These are phyloP conservation scores for Racocetra persica DNA, from an alignment of 371 early-diverging fungal species.

Conservation along the genomic window DNA sequence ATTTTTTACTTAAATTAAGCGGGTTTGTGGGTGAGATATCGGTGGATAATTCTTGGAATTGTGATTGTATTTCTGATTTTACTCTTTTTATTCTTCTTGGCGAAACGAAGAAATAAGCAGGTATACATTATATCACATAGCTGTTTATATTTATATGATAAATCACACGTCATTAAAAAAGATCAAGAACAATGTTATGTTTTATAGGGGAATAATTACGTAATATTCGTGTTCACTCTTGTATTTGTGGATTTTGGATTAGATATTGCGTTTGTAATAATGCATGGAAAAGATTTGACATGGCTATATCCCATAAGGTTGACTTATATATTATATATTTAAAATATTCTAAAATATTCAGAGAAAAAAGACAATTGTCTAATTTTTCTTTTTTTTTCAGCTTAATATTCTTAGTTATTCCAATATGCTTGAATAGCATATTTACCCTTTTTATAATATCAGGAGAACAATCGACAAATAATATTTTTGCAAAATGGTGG, in stretches of 20 bases:
- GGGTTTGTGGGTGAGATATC: slow-evolving; percentile 20
- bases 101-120: too few relatives aligned
- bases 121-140: too few relatives aligned
- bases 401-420: background rate
- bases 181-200: too few relatives aligned
- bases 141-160: too few relatives aligned
- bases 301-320: slow-evolving; percentile 15
- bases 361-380: background rate
- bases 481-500: slow-evolving; percentile 19
- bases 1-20: background rate
- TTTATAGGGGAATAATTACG: background rate
- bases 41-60: slow-evolving; percentile 1
- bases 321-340: background rate
- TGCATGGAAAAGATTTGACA: slow-evolving; percentile 1
- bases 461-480: background rate
- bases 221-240: slow-evolving; percentile 9
- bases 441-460: background rate
- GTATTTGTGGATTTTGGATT: background rate
- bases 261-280: background rate
- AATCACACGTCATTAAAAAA: too few relatives aligned
- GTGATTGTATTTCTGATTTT: too few relatives aligned
- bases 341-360: background rate
- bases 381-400: background rate
- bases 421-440: background rate
- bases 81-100: too few relatives aligned